Conservation (phyloP, 495 filamentous ascomycete genomes). For the Aspergillus bridgeri region DNA sequence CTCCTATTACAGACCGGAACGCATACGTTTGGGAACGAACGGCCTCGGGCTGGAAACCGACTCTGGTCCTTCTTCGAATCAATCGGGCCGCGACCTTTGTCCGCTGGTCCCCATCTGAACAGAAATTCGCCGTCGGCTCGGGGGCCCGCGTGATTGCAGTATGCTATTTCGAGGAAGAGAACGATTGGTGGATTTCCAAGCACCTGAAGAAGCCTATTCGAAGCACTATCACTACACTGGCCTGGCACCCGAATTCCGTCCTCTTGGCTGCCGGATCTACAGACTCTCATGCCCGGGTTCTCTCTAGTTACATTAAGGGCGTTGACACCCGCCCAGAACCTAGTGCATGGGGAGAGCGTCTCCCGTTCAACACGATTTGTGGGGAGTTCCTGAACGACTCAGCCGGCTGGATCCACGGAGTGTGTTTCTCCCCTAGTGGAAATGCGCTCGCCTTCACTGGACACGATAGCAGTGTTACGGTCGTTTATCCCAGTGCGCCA, state of each 20-base stretch:
- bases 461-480: constrained; percentile 92
- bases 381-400: constrained; percentile 94
- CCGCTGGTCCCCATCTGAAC: constrained; percentile 93
- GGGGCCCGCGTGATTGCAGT: constrained; percentile 94
- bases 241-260: constrained; percentile 96
- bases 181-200: constrained; percentile 99
- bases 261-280: constrained; percentile 91
- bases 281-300: constrained; percentile 94
- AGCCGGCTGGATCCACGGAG: constrained; percentile 92
- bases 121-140: constrained; percentile 95
- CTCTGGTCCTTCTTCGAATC: constrained; percentile 92
- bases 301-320: constrained; percentile 94
- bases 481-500: constrained; percentile 90
- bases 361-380: constrained; percentile 97
- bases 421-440: constrained; percentile 86
- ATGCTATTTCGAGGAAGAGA: constrained; percentile 98
- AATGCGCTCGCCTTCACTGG: constrained; percentile 86
- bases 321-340: constrained; percentile 84
- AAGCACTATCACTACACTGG: constrained; percentile 87
- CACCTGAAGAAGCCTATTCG: constrained; percentile 98
- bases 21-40: constrained; percentile 97
- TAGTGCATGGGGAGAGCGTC: constrained; percentile 86
- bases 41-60: constrained; percentile 89
- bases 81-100: constrained; percentile 96
- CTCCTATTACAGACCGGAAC: constrained; percentile 73